Evolutionary conservation across 116 monocot genomes (phyloP), one percentile per base, ranked within the genome.

Genomic region (Phalaenopsis hybrid): DNA sequence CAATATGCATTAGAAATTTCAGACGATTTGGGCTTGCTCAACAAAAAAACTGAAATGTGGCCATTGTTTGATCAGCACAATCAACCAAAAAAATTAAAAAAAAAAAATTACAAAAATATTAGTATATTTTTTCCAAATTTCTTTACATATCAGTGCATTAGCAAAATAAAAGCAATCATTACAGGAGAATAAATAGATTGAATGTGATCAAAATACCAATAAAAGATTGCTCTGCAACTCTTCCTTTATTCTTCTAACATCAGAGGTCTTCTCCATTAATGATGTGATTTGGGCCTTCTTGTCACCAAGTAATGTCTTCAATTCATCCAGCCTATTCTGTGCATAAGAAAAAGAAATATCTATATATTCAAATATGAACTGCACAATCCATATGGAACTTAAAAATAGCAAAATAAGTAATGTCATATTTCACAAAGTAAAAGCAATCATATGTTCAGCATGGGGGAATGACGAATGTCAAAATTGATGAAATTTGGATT

Each of bases 181-280:
- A 43, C 43, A 44, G 6, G 17, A 77, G 77, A 77, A 50, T n/a
- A 8, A 25, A 23, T 28, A 52, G 11, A 4, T 77, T 52, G 25
- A 51, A 51, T 51, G 77, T 4, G 33, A 46, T n/a, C 20, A 75
- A 52, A 75, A 50, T 88, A 99, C 98, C 86, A 86, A 52, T 25
- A 89, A 89, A 49, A 99, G 86, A 33, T 88, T 87, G 33, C 91
- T 87, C 63, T 95, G 89, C 81, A 99, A 70, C 51, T 92, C 93
- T 80, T 95, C 91, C 84, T 93, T 88, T 84, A 65, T 85, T 84
- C 61, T 87, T 68, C 91, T 89, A 20, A 93, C 93, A 93, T 92
- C 92, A 73, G 90, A 90, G 59, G 95, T 92, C 79, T 93, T 93
- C 79, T 93, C 89, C 90, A 89, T 88, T 79, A 99, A 89, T 73